Evolutionary conservation across 2,329 filamentous ascomycete genomes (phyloP).

Genomic region (Blastomyces percursus): DNA sequence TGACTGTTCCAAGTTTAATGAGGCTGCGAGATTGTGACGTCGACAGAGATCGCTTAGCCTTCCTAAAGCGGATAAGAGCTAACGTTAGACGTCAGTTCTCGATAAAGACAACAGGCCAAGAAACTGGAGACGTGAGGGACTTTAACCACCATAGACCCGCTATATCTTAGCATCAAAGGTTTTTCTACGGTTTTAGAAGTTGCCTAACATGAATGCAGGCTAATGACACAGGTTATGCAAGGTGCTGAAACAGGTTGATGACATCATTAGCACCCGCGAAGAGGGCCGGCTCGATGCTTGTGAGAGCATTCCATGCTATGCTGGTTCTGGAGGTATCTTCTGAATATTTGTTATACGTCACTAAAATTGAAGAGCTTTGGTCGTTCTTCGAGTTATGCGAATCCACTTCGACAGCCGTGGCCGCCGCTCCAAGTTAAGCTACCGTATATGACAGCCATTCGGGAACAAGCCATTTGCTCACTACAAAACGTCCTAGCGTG

Average conservation of each 20-base stretch:
- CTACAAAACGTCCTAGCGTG: background rate
- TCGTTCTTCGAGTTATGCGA: background rate
- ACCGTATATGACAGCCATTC: too few relatives aligned
- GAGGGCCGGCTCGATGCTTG: background rate
- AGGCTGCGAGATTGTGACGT: conserved; percentile 3
- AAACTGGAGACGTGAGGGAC: background rate
- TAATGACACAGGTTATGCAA: background rate
- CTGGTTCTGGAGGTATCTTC: too few relatives aligned
- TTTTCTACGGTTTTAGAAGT: background rate
- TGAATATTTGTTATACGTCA: background rate
- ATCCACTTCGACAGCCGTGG: background rate
- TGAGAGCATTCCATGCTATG: background rate
- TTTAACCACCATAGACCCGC: background rate
- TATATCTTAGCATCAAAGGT: background rate
- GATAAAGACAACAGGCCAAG: background rate
- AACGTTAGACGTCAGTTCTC: background rate
- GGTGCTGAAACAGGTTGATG: background rate
- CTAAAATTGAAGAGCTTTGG: background rate
- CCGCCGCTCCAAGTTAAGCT: background rate
- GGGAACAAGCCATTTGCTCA: background rate
- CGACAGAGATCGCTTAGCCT: conserved; percentile 5
- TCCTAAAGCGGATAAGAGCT: background rate
- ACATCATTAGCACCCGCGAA: background rate
- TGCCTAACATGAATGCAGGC: background rate
- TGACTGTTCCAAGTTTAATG: background rate